phyloP scores from a whole-genome alignment of 768 basidiomycete species.

The Serendipita vermifera region DNA sequence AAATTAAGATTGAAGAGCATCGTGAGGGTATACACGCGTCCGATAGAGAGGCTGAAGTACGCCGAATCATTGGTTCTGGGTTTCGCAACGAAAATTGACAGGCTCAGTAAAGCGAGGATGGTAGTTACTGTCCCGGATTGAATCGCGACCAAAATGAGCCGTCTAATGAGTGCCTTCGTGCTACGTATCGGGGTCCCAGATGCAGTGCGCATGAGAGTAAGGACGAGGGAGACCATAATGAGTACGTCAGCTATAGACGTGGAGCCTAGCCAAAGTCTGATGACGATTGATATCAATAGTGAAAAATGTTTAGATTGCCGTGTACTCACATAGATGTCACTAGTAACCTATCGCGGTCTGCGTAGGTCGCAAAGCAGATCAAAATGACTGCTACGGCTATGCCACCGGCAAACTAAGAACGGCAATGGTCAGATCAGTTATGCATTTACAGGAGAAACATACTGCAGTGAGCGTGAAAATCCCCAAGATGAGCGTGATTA shows the following conservation, averaged over 20 bases:
- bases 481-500: neutral
- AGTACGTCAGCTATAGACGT: neutral
- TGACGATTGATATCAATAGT: neutral
- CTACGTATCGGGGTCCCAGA: neutral
- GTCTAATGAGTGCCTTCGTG: neutral
- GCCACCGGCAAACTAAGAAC: neutral
- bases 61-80: neutral
- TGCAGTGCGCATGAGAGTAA: neutral
- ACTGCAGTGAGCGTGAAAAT: neutral
- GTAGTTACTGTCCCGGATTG: neutral
- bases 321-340: neutral
- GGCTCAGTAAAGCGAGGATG: neutral
- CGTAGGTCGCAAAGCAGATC: neutral
- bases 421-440: too few species aligned
- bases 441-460: neutral
- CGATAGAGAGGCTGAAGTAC: neutral
- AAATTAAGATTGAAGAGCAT: slow-evolving; percentile 1
- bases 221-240: neutral
- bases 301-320: neutral
- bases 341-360: neutral
- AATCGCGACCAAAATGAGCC: neutral
- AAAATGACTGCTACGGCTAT: neutral
- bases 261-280: neutral
- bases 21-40: neutral
- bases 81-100: neutral